A percentile compares a stretch with the other conserved stretches of the same genome.
Evolutionary conservation across 208 protist species (phyloP).

Genomic region (Naegleria fowleri): DNA sequence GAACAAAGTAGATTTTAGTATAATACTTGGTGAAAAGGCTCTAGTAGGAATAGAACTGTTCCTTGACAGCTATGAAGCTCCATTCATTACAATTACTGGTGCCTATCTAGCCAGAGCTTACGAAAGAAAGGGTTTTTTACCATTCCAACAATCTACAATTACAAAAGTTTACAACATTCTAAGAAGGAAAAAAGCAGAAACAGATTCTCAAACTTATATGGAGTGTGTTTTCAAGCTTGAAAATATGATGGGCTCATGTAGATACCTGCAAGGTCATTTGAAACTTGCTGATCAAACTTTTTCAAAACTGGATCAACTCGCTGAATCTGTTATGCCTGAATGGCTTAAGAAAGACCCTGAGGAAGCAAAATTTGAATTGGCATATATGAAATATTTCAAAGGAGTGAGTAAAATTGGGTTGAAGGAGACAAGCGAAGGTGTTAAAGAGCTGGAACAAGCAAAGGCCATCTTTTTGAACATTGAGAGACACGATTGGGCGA

Average conservation of each 20-base stretch:
- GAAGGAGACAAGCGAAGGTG: neutral
- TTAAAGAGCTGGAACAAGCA: neutral
- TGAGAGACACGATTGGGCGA: neutral
- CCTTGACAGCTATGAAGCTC: neutral
- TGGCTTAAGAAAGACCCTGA: neutral
- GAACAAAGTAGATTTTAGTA: neutral
- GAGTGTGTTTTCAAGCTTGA: slow-evolving; percentile 5
- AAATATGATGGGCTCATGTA: neutral
- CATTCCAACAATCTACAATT: neutral
- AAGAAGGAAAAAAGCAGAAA: neutral
- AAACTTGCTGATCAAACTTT: neutral
- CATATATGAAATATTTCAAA: slow-evolving; percentile 9
- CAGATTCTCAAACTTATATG: neutral
- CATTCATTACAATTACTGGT: neutral
- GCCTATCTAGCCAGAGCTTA: neutral
- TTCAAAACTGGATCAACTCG: neutral
- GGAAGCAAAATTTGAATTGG: slow-evolving; percentile 5
- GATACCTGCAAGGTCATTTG: neutral
- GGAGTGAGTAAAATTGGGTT: neutral
- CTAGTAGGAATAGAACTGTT: neutral
- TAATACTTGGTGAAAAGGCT: neutral
- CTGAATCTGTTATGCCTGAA: neutral
- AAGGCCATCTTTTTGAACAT: neutral
- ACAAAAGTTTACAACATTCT: neutral
- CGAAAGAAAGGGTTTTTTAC: neutral